Evolutionary conservation across 2,329 filamentous ascomycete genomes (phyloP), one percentile per base, ranked within the genome.

Genomic region (Beauveria bassiana): DNA sequence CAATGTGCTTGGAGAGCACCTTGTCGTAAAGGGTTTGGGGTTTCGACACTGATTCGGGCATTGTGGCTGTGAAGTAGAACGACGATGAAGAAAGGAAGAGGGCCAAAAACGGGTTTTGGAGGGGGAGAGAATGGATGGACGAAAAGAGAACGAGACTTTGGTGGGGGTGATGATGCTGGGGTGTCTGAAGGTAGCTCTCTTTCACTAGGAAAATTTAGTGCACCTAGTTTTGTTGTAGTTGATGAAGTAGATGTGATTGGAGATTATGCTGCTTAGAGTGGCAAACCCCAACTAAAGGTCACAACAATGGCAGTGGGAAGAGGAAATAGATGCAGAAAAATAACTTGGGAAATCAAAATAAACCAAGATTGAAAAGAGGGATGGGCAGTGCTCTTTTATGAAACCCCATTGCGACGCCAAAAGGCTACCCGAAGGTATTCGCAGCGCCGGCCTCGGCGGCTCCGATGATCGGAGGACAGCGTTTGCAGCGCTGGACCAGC

Each of bases 11-110:
- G 70, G 91, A 86, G 70, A 98, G 89, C 77, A 98, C 93, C 86
- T 98, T 98, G 83, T 98, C 93, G 79, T 98, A 98, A 72, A 97
- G 83, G 69, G 93, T 96, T 77, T 87, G 87, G 61, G 90, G 91
- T 66, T 81, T 83, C 74, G 81, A 80, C 68, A 88, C 86, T 68
- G 84, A 85, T 72, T 81, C 84, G 73, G 91, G 91, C 91, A 96
- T 96, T 69, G 74, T 86, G 80, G 70, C 54, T 60, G 59, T 62
- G 52, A 28, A 52, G 46, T 53, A 31, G 40, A 54, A 40, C 43
- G 61, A 43, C 61, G 26, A 54, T 62, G 57, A 62, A 62, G 61
- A 61, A 62, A 47, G 51, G 56, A 62, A 63, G 54, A 59, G 59
- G 46, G 10, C 38, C 22, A 26, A 42, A 31, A 20, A 38, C 51